A percentile compares a stretch with the other conserved stretches of the same genome.
Evolutionary conservation across 441 rosid genomes (phyloP).

Genomic region (Adansonia grandidieri): DNA sequence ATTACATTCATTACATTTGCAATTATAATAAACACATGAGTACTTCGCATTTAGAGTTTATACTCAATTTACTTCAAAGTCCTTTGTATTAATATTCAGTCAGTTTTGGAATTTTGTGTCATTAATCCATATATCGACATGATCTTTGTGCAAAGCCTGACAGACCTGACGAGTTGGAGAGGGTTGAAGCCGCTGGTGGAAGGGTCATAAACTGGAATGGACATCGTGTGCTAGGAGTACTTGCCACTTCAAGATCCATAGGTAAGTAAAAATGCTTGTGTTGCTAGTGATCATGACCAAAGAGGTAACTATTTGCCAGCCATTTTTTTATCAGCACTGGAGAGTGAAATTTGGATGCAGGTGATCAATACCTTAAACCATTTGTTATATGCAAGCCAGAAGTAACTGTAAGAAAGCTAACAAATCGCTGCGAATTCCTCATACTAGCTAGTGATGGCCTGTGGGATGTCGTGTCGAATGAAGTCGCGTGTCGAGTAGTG

Average conservation of each 20-base stretch:
- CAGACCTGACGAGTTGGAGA: constrained; percentile 52
- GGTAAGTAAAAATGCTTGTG: constrained; percentile 30
- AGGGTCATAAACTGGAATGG: constrained; percentile 62
- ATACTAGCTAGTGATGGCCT: constrained; percentile 72
- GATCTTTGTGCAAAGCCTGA: constrained; percentile 49
- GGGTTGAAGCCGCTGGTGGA: constrained; percentile 64
- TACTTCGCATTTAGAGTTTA: no score
- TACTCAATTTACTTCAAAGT: no score
- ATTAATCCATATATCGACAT: not conserved
- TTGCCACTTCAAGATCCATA: constrained; percentile 50
- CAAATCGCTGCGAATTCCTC: constrained; percentile 55
- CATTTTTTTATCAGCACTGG: not conserved
- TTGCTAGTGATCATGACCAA: no score
- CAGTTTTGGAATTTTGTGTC: no score
- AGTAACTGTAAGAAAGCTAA: constrained; percentile 44
- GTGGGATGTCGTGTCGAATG: constrained; percentile 65
- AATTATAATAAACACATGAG: no score
- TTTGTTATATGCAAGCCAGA: constrained; percentile 56
- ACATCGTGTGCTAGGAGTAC: constrained; percentile 32
- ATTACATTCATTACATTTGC: no score
- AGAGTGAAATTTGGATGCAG: constrained; percentile 16
- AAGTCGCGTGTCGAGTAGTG: constrained; percentile 53
- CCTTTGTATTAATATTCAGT: no score
- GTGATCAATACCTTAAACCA: constrained; percentile 53
- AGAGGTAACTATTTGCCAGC: not conserved